phyloP scores from a whole-genome alignment of 2,329 filamentous ascomycete species.

The Aspergillus jensenii region DNA sequence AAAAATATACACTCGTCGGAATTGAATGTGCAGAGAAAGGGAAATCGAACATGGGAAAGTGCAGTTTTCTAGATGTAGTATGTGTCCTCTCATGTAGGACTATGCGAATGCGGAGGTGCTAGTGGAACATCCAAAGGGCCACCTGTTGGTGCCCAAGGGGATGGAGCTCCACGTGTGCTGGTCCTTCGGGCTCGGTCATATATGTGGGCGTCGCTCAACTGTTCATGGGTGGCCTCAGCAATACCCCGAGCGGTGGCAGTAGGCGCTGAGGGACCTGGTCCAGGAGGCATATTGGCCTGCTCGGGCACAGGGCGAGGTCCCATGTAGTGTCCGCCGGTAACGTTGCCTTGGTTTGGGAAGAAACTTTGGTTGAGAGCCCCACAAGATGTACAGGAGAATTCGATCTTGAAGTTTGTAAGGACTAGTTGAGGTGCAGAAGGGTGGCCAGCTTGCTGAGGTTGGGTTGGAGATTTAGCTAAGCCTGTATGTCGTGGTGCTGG shows the following conservation, averaged over 20 bases:
- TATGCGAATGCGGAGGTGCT: constrained; percentile 21
- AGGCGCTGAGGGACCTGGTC: constrained; percentile 19
- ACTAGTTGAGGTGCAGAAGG: constrained; percentile 29
- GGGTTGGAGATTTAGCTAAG: constrained; percentile 24
- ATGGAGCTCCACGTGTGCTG: constrained; percentile 28
- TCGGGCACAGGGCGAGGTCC: constrained; percentile 23
- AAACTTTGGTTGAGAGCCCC: constrained; percentile 41
- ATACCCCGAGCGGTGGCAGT: constrained; percentile 16
- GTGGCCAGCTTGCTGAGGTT: constrained; percentile 25
- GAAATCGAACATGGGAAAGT: neutral
- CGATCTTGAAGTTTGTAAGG: constrained; percentile 40
- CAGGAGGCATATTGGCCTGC: constrained; percentile 18
- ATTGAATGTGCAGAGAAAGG: neutral
- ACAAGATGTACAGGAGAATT: constrained; percentile 40
- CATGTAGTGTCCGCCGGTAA: constrained; percentile 31
- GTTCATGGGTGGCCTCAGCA: constrained; percentile 10
- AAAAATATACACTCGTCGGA: neutral
- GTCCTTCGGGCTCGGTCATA: constrained; percentile 24
- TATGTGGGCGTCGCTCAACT: constrained; percentile 21
- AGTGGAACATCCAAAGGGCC: constrained; percentile 30
- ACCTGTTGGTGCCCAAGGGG: constrained; percentile 24
- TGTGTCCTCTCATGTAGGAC: constrained; percentile 3
- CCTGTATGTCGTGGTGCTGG: constrained; percentile 19
- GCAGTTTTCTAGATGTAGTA: neutral
- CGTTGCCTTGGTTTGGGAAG: constrained; percentile 38